Percentiles rank a stretch among this genome's conserved stretches.
Evolutionary conservation across 1,284 basidiomycete genomes (phyloP).

Genomic region (Paramarasmius palmivorus): DNA sequence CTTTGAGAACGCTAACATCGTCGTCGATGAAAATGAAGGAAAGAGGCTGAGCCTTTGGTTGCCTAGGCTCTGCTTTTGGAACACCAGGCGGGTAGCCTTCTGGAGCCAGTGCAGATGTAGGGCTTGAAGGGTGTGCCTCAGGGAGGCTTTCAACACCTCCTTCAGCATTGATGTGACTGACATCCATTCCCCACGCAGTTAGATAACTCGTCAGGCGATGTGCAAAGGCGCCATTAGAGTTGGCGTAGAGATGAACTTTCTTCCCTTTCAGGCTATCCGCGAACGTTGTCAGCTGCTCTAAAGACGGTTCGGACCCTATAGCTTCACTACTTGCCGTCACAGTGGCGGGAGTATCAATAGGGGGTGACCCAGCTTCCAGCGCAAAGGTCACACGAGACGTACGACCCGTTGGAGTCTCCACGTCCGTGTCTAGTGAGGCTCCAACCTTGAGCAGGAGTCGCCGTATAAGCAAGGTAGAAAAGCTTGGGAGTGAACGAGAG

Average conservation of each 20-base stretch:
- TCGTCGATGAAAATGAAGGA: slow-evolving; percentile 90
- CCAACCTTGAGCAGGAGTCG: slow-evolving; percentile 69
- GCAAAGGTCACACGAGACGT: slow-evolving; percentile 56
- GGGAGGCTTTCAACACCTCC: slow-evolving; percentile 43
- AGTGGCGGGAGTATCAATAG: slow-evolving; percentile 35
- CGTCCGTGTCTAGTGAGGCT: slow-evolving; percentile 56
- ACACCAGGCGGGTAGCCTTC: slow-evolving; percentile 13
- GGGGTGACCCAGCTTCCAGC: slow-evolving; percentile 54
- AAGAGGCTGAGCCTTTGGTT: slow-evolving; percentile 27
- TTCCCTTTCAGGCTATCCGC: slow-evolving; percentile 81
- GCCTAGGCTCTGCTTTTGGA: slow-evolving; percentile 22
- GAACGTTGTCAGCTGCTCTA: slow-evolving; percentile 78
- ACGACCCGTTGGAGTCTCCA: slow-evolving; percentile 44
- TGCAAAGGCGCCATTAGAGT: slow-evolving; percentile 81
- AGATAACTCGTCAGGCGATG: slow-evolving; percentile 89
- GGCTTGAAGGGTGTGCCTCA: slow-evolving; percentile 17
- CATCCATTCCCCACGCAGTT: slow-evolving; percentile 92
- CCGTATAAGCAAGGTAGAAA: slow-evolving; percentile 64
- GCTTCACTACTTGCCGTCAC: slow-evolving; percentile 36
- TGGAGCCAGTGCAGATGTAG: slow-evolving; percentile 5
- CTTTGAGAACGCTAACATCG: slow-evolving; percentile 74
- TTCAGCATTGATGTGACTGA: slow-evolving; percentile 77
- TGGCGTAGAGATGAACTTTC: slow-evolving; percentile 81
- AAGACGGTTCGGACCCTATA: slow-evolving; percentile 67
- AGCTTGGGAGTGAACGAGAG: slow-evolving; percentile 51